Conservation (phyloP, 164 flowering plant genomes). For the Magnolia officinalis region DNA sequence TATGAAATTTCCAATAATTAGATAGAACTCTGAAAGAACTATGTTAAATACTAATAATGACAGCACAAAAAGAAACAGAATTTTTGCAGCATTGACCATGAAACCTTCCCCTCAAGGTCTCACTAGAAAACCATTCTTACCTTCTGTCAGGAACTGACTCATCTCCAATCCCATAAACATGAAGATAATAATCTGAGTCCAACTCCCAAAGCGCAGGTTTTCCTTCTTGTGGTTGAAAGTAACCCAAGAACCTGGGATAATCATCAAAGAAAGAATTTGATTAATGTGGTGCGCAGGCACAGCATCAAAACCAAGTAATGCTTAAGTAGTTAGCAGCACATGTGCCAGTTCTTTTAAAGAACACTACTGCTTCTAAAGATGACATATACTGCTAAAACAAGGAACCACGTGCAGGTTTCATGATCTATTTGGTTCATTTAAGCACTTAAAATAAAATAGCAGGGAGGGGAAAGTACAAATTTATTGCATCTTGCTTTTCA, state of each 20-base stretch:
- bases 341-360: neutral
- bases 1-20: neutral
- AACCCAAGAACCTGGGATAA: slow-evolving; percentile 81
- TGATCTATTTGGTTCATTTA: neutral
- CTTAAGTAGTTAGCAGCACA: neutral
- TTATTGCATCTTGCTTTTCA: slow-evolving; percentile 98
- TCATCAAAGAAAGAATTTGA: slow-evolving; percentile 6
- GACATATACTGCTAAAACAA: neutral
- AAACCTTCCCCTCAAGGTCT: neutral
- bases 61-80: neutral
- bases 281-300: neutral
- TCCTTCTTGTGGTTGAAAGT: slow-evolving; percentile 94
- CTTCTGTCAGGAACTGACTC: slow-evolving; percentile 46
- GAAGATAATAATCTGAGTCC: slow-evolving; percentile 97
- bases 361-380: neutral
- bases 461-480: slow-evolving; percentile 47
- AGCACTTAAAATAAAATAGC: slow-evolving; percentile 1
- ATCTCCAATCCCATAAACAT: slow-evolving; percentile 85
- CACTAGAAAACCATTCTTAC: slow-evolving; percentile 25
- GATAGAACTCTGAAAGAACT: neutral
- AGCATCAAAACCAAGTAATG: neutral
- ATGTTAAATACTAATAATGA: neutral
- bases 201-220: slow-evolving; percentile 97
- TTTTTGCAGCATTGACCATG: neutral
- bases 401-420: neutral